Conservation (phyloP, 768 basidiomycete species). For the Pleurotus tuoliensis region DNA sequence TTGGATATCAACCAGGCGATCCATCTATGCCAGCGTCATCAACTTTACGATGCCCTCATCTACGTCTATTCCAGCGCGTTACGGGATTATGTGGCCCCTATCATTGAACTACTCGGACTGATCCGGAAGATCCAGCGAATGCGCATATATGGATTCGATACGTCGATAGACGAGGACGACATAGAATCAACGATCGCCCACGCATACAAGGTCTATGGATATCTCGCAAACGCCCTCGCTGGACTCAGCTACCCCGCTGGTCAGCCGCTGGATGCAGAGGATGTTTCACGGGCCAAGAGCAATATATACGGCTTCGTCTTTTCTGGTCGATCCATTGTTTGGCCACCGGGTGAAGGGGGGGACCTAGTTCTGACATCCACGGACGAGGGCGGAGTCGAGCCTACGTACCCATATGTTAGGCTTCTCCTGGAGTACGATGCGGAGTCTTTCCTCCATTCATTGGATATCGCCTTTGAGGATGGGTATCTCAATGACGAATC, state of each 20-base stretch:
- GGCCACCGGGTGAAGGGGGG: slow-evolving; percentile 72
- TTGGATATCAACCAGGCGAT: slow-evolving; percentile 94
- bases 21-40: slow-evolving; percentile 74
- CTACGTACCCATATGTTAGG: slow-evolving; percentile 87
- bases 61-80: slow-evolving; percentile 91
- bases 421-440: slow-evolving; percentile 85
- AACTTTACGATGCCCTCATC: slow-evolving; percentile 89
- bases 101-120: slow-evolving; percentile 79
- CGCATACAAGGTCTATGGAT: slow-evolving; percentile 91
- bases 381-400: slow-evolving; percentile 71
- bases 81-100: slow-evolving; percentile 82
- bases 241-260: slow-evolving; percentile 88
- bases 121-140: slow-evolving; percentile 64
- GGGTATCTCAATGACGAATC: slow-evolving; percentile 80
- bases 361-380: slow-evolving; percentile 72
- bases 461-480: slow-evolving; percentile 96
- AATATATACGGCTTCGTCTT: slow-evolving; percentile 83
- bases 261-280: slow-evolving; percentile 59
- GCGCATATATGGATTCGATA: slow-evolving; percentile 35
- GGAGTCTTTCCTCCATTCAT: slow-evolving; percentile 88
- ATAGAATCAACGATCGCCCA: slow-evolving; percentile 62
- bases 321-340: slow-evolving; percentile 70
- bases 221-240: slow-evolving; percentile 74
- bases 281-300: slow-evolving; percentile 65
- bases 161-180: slow-evolving; percentile 23